A percentile compares a stretch with the other conserved stretches of the same genome.
phyloP scores from a whole-genome alignment of 441 rosid species.

The Brassica balearica region DNA sequence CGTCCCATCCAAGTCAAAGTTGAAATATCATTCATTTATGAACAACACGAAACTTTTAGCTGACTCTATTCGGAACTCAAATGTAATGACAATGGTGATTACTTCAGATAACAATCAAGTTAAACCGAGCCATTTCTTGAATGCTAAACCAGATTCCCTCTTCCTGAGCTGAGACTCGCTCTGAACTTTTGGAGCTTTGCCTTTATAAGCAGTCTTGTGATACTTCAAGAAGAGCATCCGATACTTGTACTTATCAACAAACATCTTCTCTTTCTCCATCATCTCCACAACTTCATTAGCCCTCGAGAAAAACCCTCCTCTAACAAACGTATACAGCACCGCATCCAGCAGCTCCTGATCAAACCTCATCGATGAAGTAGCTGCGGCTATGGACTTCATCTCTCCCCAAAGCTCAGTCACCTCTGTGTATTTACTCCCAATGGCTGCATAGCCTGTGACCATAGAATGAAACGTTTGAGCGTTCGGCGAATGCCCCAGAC shows the following conservation, averaged over 20 bases:
- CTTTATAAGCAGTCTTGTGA: conserved; percentile 87
- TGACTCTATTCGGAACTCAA: conserved; percentile 3
- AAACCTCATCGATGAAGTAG: conserved; percentile 69
- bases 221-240: conserved; percentile 83
- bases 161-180: conserved; percentile 74
- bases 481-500: conserved; percentile 80
- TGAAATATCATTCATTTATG: too few relatives aligned
- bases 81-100: background rate
- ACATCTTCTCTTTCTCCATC: conserved; percentile 83
- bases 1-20: too few relatives aligned
- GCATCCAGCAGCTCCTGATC: conserved; percentile 95
- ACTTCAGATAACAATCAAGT: conserved; percentile 38
- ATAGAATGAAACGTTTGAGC: conserved; percentile 95
- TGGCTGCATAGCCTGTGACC: conserved; percentile 90
- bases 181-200: conserved; percentile 85
- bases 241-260: conserved; percentile 88
- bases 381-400: conserved; percentile 81
- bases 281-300: conserved; percentile 83
- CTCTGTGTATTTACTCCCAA: conserved; percentile 85
- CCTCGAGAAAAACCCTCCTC: conserved; percentile 86
- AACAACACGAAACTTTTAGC: background rate
- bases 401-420: conserved; percentile 96
- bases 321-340: conserved; percentile 80
- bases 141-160: conserved; percentile 73
- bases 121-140: conserved; percentile 87